These are phyloP conservation scores for Syncephalastrum racemosum DNA, from an alignment of 371 early-diverging fungal species.

Conservation along the genomic window DNA sequence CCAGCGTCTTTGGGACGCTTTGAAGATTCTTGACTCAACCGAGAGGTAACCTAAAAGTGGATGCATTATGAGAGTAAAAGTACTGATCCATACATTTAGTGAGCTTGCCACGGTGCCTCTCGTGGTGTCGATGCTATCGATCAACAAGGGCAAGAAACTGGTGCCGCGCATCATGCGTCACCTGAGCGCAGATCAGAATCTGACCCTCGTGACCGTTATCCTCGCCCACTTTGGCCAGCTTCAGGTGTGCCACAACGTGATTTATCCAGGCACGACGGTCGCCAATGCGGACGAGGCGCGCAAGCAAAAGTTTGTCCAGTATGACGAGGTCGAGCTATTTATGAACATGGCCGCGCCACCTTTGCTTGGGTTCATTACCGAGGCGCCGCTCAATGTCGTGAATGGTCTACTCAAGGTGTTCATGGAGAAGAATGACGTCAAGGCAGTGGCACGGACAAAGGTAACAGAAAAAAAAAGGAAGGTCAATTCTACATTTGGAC, in stretches of 20 bases:
- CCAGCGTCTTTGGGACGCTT: slow-evolving; percentile 62
- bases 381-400: slow-evolving; percentile 80
- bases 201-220: slow-evolving; percentile 75
- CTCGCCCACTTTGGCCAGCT: slow-evolving; percentile 82
- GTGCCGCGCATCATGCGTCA: slow-evolving; percentile 84
- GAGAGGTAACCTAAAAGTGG: slow-evolving; percentile 54
- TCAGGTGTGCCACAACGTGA: slow-evolving; percentile 77
- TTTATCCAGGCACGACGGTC: slow-evolving; percentile 50
- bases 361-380: slow-evolving; percentile 75
- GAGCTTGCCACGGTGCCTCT: slow-evolving; percentile 11
- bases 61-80: not conserved
- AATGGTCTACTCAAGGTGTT: slow-evolving; percentile 76
- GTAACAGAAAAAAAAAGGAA: slow-evolving; percentile 20
- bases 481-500: not conserved
- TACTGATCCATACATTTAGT: slow-evolving; percentile 2
- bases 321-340: slow-evolving; percentile 78
- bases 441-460: slow-evolving; percentile 79
- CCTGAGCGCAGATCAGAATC: slow-evolving; percentile 73
- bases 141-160: slow-evolving; percentile 84
- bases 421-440: slow-evolving; percentile 85
- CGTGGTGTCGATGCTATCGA: slow-evolving; percentile 66
- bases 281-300: slow-evolving; percentile 52
- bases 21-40: slow-evolving; percentile 58
- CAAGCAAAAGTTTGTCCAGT: slow-evolving; percentile 36
- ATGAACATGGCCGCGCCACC: slow-evolving; percentile 83